A percentile compares a stretch with the other conserved stretches of the same genome.
Conservation (phyloP, 371 early-diverging fungal genomes). For the Parasitella parasitica region DNA sequence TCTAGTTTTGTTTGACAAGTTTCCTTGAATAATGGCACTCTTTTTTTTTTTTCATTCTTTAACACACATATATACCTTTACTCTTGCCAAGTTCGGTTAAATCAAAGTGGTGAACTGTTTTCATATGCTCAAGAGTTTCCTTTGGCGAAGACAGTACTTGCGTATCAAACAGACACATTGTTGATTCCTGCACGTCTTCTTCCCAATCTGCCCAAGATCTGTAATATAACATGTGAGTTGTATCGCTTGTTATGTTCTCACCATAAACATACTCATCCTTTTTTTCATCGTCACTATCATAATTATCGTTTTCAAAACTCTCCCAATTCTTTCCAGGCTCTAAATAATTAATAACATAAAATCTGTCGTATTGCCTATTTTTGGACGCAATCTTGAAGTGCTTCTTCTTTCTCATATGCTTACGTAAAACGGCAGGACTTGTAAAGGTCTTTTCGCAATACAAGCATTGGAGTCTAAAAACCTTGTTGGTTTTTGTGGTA, state of each 20-base stretch:
- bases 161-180: conserved; percentile 79
- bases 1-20: conserved; percentile 26
- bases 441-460: conserved; percentile 96
- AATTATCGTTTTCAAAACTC: conserved; percentile 75
- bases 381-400: conserved; percentile 93
- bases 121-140: conserved; percentile 75
- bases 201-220: conserved; percentile 85
- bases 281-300: conserved; percentile 77
- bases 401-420: conserved; percentile 98
- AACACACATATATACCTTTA: conserved; percentile 34
- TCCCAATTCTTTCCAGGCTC: conserved; percentile 95
- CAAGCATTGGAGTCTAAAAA: conserved; percentile 83
- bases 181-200: conserved; percentile 67
- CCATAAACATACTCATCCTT: conserved; percentile 52
- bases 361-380: conserved; percentile 90
- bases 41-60: background rate
- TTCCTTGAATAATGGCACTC: background rate
- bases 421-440: conserved; percentile 82
- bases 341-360: conserved; percentile 93
- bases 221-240: background rate
- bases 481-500: too few relatives aligned
- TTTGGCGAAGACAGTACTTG: conserved; percentile 61
- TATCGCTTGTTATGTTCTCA: background rate
- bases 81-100: conserved; percentile 55
- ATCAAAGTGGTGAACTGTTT: conserved; percentile 72